Conservation (phyloP, 345 rosid genomes). For the Fremontodendron californicum region DNA sequence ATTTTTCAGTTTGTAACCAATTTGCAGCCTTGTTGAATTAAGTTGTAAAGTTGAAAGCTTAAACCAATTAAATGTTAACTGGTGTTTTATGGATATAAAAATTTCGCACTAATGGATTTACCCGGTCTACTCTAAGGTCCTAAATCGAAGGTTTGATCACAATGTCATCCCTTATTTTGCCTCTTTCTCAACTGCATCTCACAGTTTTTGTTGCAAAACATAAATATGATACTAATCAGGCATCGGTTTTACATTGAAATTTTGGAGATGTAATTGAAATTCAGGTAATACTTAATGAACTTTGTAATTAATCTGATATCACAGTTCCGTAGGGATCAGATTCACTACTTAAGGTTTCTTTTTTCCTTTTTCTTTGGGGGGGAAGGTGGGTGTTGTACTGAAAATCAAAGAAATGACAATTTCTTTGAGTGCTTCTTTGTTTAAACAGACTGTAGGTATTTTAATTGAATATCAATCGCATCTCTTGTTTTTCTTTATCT, state of each 20-base stretch:
- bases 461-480: background rate
- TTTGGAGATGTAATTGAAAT: background rate
- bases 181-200: background rate
- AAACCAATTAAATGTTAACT: background rate
- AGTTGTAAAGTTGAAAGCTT: slow-evolving; percentile 4
- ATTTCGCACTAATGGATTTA: background rate
- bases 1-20: background rate
- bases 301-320: background rate
- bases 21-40: slow-evolving; percentile 4
- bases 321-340: background rate
- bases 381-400: background rate
- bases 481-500: background rate
- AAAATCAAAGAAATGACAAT: background rate
- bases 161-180: background rate
- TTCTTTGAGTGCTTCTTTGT: background rate
- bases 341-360: background rate
- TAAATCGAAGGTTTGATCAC: background rate
- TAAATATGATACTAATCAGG: background rate
- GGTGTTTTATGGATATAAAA: background rate
- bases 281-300: background rate
- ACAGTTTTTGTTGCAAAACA: background rate
- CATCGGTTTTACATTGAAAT: background rate
- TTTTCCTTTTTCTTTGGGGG: background rate
- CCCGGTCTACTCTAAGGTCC: background rate
- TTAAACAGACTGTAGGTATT: background rate